These are phyloP conservation scores for Dendrobium officinale DNA, from an alignment of 106 monocot genomes.

Conservation along the genomic window DNA sequence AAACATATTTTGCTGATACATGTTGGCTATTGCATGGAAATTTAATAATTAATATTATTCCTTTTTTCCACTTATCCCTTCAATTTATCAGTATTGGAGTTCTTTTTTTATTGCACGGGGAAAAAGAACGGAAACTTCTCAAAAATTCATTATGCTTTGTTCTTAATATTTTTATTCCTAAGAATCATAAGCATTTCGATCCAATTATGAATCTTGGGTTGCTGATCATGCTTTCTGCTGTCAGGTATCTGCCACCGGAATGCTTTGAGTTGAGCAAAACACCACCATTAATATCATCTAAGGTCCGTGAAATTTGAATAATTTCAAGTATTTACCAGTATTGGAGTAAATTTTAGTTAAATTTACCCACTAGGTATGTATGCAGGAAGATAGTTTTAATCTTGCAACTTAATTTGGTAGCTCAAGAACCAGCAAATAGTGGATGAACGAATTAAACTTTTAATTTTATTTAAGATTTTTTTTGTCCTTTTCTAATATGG, in stretches of 20 bases:
- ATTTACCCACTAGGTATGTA: not conserved
- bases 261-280: conserved; percentile 94
- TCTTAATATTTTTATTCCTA: not conserved
- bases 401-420: not conserved
- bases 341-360: not conserved
- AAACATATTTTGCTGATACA: not conserved
- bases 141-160: not conserved
- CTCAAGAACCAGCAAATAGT: not conserved
- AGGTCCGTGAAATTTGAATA: conserved; percentile 37
- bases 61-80: not conserved
- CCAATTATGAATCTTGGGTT: not conserved
- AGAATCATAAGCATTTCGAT: not conserved
- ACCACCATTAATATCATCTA: conserved; percentile 85
- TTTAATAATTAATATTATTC: not conserved
- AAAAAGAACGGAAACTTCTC: not conserved
- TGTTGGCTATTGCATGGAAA: not conserved
- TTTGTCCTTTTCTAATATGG: too few species aligned
- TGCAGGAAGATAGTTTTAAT: not conserved
- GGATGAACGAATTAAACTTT: not conserved
- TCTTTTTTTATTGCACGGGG: not conserved
- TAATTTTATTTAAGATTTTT: too few species aligned
- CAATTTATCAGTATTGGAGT: not conserved
- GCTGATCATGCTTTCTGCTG: conserved; percentile 8
- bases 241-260: conserved; percentile 99
- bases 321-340: not conserved